phyloP scores from a whole-genome alignment of 768 basidiomycete species.

The Inosperma sp. region DNA sequence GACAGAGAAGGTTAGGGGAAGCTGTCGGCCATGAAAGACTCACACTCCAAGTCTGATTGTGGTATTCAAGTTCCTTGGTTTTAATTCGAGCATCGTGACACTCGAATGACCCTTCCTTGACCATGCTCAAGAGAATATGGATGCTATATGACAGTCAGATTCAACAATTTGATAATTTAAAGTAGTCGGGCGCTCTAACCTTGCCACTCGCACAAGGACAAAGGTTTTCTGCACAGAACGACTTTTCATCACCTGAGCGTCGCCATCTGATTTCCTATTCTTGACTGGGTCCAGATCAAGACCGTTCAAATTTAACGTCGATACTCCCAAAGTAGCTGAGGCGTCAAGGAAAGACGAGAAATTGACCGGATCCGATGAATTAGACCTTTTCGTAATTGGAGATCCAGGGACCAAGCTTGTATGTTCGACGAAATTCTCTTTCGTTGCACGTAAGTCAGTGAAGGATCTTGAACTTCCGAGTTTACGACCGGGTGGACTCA shows the following conservation, averaged over 20 bases:
- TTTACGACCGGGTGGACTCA: conserved; percentile 43
- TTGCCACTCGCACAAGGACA: conserved; percentile 69
- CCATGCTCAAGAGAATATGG: conserved; percentile 69
- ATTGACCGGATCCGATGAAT: conserved; percentile 24
- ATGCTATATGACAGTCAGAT: conserved; percentile 40
- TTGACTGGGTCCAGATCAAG: conserved; percentile 15
- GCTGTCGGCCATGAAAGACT: conserved; percentile 23
- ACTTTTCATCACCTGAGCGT: conserved; percentile 77
- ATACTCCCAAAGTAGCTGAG: conserved; percentile 9
- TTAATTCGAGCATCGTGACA: conserved; percentile 74
- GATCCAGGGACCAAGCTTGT: conserved; percentile 28
- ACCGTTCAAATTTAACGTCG: conserved; percentile 2
- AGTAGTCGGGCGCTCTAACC: conserved; percentile 47
- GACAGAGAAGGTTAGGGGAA: not conserved
- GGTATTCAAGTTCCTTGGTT: conserved; percentile 76
- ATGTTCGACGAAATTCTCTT: conserved; percentile 29
- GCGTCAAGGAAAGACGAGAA: conserved; percentile 17
- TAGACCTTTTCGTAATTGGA: conserved; percentile 21
- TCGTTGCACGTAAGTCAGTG: conserved; percentile 56
- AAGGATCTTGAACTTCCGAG: conserved; percentile 64
- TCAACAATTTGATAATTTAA: conserved; percentile 9
- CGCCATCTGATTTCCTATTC: conserved; percentile 37
- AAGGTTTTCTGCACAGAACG: conserved; percentile 83
- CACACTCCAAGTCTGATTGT: conserved; percentile 80
- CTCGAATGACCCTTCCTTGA: conserved; percentile 81